Percentiles rank a stretch among this genome's conserved stretches.
phyloP scores from a whole-genome alignment of 1,284 basidiomycete species.

The Polyporus tsugae region DNA sequence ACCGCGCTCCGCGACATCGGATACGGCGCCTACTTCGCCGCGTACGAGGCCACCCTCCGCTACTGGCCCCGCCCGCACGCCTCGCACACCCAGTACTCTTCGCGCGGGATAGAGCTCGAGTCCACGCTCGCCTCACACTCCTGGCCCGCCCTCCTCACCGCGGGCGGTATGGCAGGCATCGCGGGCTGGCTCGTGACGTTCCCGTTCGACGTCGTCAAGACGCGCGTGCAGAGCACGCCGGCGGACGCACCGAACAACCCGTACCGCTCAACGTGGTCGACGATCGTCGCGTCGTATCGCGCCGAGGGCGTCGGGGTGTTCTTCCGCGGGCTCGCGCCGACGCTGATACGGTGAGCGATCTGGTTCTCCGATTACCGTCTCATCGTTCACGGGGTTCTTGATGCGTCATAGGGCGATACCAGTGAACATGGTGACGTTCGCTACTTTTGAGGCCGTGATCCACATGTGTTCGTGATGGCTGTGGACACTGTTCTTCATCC shows the following conservation, averaged over 20 bases:
- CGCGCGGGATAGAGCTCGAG: slow-evolving; percentile 56
- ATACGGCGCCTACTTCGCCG: slow-evolving; percentile 86
- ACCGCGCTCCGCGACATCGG: slow-evolving; percentile 81
- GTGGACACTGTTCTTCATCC: not conserved
- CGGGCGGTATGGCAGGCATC: slow-evolving; percentile 83
- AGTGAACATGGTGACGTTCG: slow-evolving; percentile 67
- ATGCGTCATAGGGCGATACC: slow-evolving; percentile 49
- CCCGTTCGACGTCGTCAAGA: slow-evolving; percentile 88
- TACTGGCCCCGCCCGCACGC: slow-evolving; percentile 51
- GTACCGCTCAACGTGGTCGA: slow-evolving; percentile 64
- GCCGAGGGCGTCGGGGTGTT: slow-evolving; percentile 75
- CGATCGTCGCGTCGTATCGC: slow-evolving; percentile 67
- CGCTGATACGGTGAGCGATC: slow-evolving; percentile 72
- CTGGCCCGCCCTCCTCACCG: slow-evolving; percentile 71
- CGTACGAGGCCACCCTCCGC: slow-evolving; percentile 83
- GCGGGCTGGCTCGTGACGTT: slow-evolving; percentile 80
- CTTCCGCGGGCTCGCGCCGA: slow-evolving; percentile 79
- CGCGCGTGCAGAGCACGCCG: slow-evolving; percentile 73
- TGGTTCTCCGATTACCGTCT: not conserved
- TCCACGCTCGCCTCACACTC: slow-evolving; percentile 52
- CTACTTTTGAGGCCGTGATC: slow-evolving; percentile 58
- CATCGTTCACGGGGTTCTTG: not conserved
- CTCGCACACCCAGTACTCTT: slow-evolving; percentile 39
- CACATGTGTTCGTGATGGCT: slow-evolving; percentile 42
- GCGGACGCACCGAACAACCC: slow-evolving; percentile 67